A percentile compares a stretch with the other conserved stretches of the same genome.
phyloP scores from a whole-genome alignment of 2,329 filamentous ascomycete genomes.

The Sporothrix phasma region DNA sequence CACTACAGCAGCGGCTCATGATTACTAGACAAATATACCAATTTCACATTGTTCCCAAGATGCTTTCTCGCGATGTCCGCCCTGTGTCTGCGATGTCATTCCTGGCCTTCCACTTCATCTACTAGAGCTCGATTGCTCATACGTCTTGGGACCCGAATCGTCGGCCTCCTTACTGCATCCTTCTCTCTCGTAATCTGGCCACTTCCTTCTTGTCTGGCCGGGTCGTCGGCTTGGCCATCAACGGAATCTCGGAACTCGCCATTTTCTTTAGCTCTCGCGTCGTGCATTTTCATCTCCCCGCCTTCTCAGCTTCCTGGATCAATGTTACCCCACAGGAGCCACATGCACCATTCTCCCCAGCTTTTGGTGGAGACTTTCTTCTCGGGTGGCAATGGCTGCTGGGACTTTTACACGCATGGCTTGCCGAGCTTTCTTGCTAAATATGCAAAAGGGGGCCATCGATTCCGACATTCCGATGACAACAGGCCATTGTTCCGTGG shows the following conservation, averaged over 20 bases:
- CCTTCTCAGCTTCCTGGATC: background rate
- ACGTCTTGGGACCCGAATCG: background rate
- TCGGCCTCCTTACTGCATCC: background rate
- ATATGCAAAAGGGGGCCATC: background rate
- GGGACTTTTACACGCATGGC: background rate
- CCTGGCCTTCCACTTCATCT: background rate
- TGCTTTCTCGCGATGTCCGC: background rate
- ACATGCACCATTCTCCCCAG: background rate
- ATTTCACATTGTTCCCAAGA: too few species aligned
- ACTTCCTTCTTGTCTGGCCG: background rate
- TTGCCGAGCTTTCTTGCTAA: background rate
- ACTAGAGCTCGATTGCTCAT: too few species aligned
- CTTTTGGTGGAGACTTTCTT: background rate
- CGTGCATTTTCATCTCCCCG: background rate
- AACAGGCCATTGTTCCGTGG: background rate
- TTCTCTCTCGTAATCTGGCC: background rate
- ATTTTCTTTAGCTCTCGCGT: background rate
- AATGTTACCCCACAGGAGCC: background rate
- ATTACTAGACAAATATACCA: background rate
- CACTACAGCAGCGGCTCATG: background rate
- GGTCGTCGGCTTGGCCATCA: background rate
- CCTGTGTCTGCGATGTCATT: background rate
- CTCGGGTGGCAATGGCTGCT: background rate
- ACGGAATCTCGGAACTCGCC: background rate
- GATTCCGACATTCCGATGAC: conserved; percentile 5